A percentile compares a stretch with the other conserved stretches of the same genome.
phyloP scores from a whole-genome alignment of 2,329 filamentous ascomycete genomes.

The Paradendryphiella salina region DNA sequence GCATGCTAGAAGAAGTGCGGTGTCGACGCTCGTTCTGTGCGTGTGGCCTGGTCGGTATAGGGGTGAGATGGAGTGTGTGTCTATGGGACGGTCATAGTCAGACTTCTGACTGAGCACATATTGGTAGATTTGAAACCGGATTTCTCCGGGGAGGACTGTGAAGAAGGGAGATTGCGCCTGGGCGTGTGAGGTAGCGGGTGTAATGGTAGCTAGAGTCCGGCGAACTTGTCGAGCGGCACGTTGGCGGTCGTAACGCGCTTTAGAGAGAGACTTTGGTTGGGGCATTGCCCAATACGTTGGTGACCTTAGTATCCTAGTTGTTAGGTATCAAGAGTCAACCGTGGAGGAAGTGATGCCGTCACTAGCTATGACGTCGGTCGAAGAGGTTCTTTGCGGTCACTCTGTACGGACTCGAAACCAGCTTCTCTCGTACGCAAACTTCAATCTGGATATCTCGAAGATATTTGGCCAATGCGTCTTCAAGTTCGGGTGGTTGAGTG shows the following conservation, averaged over 20 bases:
- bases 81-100: constrained; percentile 11
- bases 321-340: too few species aligned
- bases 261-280: not conserved
- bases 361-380: too few species aligned
- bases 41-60: constrained; percentile 34
- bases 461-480: too few species aligned
- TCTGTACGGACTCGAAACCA: too few species aligned
- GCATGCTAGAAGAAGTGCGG: constrained; percentile 45
- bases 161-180: constrained; percentile 33
- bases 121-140: constrained; percentile 26
- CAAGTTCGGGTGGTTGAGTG: too few species aligned
- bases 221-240: constrained; percentile 20
- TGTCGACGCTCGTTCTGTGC: constrained; percentile 32
- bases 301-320: too few species aligned
- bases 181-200: constrained; percentile 18
- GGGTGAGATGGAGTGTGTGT: constrained; percentile 14
- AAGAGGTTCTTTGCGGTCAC: too few species aligned
- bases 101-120: constrained; percentile 18
- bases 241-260: constrained; percentile 17
- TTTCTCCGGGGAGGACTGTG: constrained; percentile 28
- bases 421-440: too few species aligned
- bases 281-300: constrained; percentile 4
- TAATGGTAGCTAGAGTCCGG: constrained; percentile 22
- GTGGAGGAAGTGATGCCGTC: too few species aligned
- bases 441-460: too few species aligned